Percentiles rank a stretch among this genome's conserved stretches.
Evolutionary conservation across 148 eudicot genomes (phyloP).

Genomic region (Diospyros kaki): DNA sequence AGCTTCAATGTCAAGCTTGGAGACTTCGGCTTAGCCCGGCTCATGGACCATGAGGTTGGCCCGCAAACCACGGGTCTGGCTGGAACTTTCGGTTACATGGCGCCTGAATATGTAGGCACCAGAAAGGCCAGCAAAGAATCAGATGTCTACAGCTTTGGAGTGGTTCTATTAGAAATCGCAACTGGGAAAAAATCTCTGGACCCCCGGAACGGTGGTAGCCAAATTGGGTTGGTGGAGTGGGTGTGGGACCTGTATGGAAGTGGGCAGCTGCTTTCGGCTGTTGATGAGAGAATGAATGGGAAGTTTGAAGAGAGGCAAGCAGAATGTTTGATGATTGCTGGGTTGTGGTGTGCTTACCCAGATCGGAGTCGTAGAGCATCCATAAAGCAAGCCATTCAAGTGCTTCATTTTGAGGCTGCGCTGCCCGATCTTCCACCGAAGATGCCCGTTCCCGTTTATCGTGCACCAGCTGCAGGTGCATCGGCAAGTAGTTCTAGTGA

Average conservation of each 20-base stretch:
- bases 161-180: constrained; percentile 45
- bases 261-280: constrained; percentile 26
- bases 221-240: constrained; percentile 35
- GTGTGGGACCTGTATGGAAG: constrained; percentile 43
- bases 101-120: constrained; percentile 38
- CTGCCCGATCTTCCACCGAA: constrained; percentile 24
- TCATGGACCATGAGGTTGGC: constrained; percentile 43
- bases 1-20: constrained; percentile 52
- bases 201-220: not conserved
- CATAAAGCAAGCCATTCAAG: constrained; percentile 39
- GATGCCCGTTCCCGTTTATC: constrained; percentile 24
- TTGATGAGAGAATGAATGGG: constrained; percentile 26
- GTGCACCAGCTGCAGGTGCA: constrained; percentile 1
- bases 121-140: constrained; percentile 46
- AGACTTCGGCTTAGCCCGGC: constrained; percentile 56
- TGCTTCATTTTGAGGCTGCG: constrained; percentile 37
- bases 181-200: constrained; percentile 34
- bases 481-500: constrained; percentile 12
- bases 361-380: constrained; percentile 40
- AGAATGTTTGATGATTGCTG: constrained; percentile 42
- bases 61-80: constrained; percentile 43
- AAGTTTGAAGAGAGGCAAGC: constrained; percentile 29
- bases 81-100: constrained; percentile 50
- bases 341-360: constrained; percentile 61
- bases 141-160: constrained; percentile 53